Evolutionary conservation across 768 basidiomycete genomes (phyloP).

Genomic region (Grammothele lineata): DNA sequence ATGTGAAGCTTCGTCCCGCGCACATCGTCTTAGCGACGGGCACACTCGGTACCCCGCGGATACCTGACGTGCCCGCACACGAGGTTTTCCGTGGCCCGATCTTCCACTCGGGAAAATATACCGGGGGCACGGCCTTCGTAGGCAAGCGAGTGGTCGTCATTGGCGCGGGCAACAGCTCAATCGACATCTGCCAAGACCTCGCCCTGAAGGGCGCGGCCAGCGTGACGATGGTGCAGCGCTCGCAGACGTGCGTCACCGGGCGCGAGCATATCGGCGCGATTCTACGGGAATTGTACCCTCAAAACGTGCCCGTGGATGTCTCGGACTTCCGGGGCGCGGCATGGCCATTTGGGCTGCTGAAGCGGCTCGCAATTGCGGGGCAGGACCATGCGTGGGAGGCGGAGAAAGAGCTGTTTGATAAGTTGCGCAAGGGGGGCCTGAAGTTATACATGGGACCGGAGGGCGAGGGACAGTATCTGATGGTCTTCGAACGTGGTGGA

Average conservation of each 20-base stretch:
- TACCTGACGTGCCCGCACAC: constrained; percentile 42
- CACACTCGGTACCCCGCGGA: constrained; percentile 40
- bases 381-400: constrained; percentile 7
- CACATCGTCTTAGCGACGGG: constrained; percentile 60
- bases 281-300: constrained; percentile 2
- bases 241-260: constrained; percentile 31
- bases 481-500: constrained; percentile 29
- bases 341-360: constrained; percentile 22
- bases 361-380: neutral
- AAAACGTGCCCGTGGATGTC: constrained; percentile 31
- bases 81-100: constrained; percentile 46
- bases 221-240: constrained; percentile 40
- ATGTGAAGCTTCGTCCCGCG: constrained; percentile 36
- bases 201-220: constrained; percentile 27
- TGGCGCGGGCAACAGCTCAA: constrained; percentile 47
- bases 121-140: constrained; percentile 40
- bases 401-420: constrained; percentile 33
- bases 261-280: constrained; percentile 1
- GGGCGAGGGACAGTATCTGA: constrained; percentile 29
- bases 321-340: constrained; percentile 34
- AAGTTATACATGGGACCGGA: constrained; percentile 35
- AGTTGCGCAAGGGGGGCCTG: constrained; percentile 33
- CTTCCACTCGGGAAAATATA: constrained; percentile 51
- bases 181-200: constrained; percentile 36
- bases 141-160: constrained; percentile 66